A percentile compares a stretch with the other conserved stretches of the same genome.
Conservation (phyloP, 192 early-diverging fungal species). For the Entomortierella chlamydospora region DNA sequence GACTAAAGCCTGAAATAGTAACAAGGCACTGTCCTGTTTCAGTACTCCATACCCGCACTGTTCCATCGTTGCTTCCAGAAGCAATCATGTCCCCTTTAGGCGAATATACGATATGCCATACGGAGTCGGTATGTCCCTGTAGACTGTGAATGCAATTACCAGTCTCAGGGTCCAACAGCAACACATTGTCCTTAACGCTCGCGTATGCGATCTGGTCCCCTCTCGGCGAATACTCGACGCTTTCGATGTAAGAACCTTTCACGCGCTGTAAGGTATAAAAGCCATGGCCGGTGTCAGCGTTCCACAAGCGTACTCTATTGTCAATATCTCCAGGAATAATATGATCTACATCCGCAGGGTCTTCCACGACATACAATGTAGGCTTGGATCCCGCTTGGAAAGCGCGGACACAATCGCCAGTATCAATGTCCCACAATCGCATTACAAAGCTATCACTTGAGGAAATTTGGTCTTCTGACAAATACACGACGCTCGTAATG, state of each 20-base stretch:
- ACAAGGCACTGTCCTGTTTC: not conserved
- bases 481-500: too few species aligned
- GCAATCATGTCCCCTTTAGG: not conserved
- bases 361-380: too few species aligned
- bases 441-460: too few species aligned
- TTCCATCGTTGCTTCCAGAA: not conserved
- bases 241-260: too few species aligned
- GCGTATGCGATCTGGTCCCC: not conserved
- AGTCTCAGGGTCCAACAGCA: not conserved
- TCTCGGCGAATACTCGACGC: not conserved
- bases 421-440: constrained; percentile 1
- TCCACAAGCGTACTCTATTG: too few species aligned
- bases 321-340: too few species aligned
- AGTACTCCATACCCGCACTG: not conserved
- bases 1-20: not conserved
- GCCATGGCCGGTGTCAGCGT: not conserved
- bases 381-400: too few species aligned
- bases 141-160: not conserved
- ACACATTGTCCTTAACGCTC: not conserved
- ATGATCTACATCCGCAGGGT: too few species aligned
- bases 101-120: not conserved
- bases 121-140: not conserved
- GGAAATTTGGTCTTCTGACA: too few species aligned
- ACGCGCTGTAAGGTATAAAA: too few species aligned
- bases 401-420: not conserved